Base-by-base conservation (phyloP, 768 basidiomycete genomes). In the Nevesoporus exiguus region DNA sequence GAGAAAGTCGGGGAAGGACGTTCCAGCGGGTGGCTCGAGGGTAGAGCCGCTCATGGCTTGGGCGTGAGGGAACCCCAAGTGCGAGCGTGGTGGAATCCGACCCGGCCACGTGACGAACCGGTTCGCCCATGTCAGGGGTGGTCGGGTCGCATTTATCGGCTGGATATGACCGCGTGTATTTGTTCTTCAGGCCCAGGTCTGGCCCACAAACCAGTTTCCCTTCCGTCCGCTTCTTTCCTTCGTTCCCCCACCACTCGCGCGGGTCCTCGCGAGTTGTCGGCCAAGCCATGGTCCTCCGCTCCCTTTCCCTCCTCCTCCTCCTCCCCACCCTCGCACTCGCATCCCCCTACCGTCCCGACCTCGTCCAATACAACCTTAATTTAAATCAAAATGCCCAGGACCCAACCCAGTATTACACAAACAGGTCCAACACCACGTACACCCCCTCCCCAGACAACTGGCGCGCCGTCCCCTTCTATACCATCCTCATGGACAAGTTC, bases 401-500 rank as follows among this genome's bases (percentile, higher is more conserved):
- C 50, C 81, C 85, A 5, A 67, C 84, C 17, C 77, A 93, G 31
- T 94, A 94, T 66, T 67, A 73, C 49, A 70, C 88, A 3, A 73
- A 75, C 50, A 81, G 88, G 37, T 71, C 78, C 2, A 88, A 83
- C 61, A 73, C 73, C 1, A 84, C 79, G 9, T 94, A 95, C 70
- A 88, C 83, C 0, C 78, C 81, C 0, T 94, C 92, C 0, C 94
- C 94, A 0, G 43, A 59, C 14, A 97, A 97, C 71, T 97, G 94
- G 94, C 83, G 94, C 19, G 73, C 81, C 7, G 72, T 92, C 11
- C 90, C 91, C 1, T 77, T 84, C 47, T 93, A 93, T 66, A 90
- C 87, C 40, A 63, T 93, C 62, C 84, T 96, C 47, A 71, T 94
- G 60, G 94, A 97, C 80, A 96, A 96, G 73, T 96, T 91, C 66